Base-by-base conservation (phyloP, 495 filamentous ascomycete species). In the Podospora anserina region DNA sequence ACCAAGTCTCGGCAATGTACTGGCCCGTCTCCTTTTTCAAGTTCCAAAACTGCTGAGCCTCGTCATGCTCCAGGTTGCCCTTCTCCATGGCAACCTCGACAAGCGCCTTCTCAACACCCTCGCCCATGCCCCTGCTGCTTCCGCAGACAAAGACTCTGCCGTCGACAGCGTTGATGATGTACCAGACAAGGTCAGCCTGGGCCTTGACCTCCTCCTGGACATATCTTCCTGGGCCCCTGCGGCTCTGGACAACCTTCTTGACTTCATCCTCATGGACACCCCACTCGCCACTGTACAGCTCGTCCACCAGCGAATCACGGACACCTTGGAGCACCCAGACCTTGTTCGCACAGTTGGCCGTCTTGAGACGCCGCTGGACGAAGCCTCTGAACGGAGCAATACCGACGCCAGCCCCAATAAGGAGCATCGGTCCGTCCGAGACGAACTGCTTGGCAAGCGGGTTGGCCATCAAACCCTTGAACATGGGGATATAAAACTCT, bases 301-400 rank as follows among this genome's bases (percentile, higher is more conserved):
- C 95, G 72, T 99, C 95, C 28, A 98, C 86, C 1, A 94, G 83
- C 15, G 90, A 91, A 78, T 99, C 95, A 2, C 95, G 90, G 32
- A 98, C 87, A n/a, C 95, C 95, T 79, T 99, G 95, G 56, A 99
- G 87, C 61, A 99, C 94, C 95, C 95, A 99, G 72, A 98, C 95
- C 80, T 99, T 99, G 82, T 98, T 99, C 61, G 93, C 94, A 77
- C 95, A 97, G 80, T 96, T 99, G 68, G 96, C 95, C 63, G 92
- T 97, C 83, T 92, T 91, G 64, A 99, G 85, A 15, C 95, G 89
- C 66, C 94, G 91, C 80, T 97, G 92, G 28, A 99, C 96, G 76
- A 99, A 99, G 28, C 95, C 95, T 44, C 95, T 88, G 86, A 99
- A 99, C 1, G 95, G 95, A 20, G 95, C 95, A 78, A 99, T 92